These are phyloP conservation scores for Macrolepiota albuminosa DNA, from an alignment of 768 basidiomycete species.

Conservation along the genomic window DNA sequence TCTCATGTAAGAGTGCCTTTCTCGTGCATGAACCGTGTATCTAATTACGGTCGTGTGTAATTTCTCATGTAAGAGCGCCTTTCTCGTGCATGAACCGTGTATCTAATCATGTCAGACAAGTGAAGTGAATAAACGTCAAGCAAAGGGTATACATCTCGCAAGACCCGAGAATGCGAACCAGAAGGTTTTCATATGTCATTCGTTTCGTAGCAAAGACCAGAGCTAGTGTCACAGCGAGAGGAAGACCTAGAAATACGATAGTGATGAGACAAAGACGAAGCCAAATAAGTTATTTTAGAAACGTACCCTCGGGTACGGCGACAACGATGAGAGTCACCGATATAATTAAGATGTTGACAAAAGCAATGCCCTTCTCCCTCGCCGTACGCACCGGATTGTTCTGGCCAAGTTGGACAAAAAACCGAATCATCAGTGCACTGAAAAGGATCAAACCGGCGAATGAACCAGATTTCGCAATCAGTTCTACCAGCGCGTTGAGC, in stretches of 20 bases:
- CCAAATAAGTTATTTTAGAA: background rate
- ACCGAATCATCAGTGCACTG: constrained; percentile 82
- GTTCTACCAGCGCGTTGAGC: constrained; percentile 88
- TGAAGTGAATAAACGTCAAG: no score
- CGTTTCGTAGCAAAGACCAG: constrained; percentile 96
- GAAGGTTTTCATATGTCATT: constrained; percentile 94
- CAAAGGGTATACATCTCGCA: constrained; percentile 60
- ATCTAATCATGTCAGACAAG: no score
- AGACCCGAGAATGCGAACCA: constrained; percentile 92
- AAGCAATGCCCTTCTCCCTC: constrained; percentile 81
- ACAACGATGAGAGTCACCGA: constrained; percentile 73
- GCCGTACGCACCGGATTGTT: constrained; percentile 56
- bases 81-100: no score
- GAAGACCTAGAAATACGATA: constrained; percentile 54
- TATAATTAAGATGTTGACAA: constrained; percentile 92
- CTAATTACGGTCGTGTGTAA: no score
- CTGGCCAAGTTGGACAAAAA: constrained; percentile 82
- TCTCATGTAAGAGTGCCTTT: no score
- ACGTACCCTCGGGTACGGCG: constrained; percentile 42
- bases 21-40: no score
- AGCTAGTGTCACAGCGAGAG: constrained; percentile 93
- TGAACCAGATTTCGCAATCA: constrained; percentile 90
- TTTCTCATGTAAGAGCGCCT: no score
- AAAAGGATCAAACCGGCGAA: constrained; percentile 81
- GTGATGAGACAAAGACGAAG: background rate